phyloP scores from a whole-genome alignment of 1,284 basidiomycete species.

The Moesziomyces sp. region DNA sequence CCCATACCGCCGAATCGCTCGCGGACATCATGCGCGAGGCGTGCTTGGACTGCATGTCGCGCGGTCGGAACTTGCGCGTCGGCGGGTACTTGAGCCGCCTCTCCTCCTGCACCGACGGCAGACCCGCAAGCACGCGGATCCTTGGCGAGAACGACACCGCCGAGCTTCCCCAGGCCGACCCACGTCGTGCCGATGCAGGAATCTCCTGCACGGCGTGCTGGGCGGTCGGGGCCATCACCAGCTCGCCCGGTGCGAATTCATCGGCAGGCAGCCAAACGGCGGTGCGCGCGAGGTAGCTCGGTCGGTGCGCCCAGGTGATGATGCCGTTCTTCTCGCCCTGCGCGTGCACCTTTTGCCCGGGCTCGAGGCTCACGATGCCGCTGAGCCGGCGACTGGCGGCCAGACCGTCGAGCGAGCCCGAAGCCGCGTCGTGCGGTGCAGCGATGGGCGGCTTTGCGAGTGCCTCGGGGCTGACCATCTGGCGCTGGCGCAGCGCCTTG shows the following conservation, averaged over 20 bases:
- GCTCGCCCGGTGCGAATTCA: slow-evolving; percentile 28
- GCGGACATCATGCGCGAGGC: slow-evolving; percentile 12
- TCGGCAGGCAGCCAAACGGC: slow-evolving; percentile 23
- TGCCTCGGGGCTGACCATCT: slow-evolving; percentile 52
- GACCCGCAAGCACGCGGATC: slow-evolving; percentile 36
- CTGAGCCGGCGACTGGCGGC: slow-evolving; percentile 9
- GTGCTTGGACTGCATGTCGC: slow-evolving; percentile 28
- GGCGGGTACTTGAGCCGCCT: slow-evolving; percentile 10
- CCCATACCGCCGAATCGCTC: slow-evolving; percentile 26
- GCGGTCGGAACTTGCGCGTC: slow-evolving; percentile 22
- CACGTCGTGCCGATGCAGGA: neutral
- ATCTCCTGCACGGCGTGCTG: slow-evolving; percentile 4
- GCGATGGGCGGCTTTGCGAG: slow-evolving; percentile 50
- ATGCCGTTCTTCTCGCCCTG: slow-evolving; percentile 38
- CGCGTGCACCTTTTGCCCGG: slow-evolving; percentile 5
- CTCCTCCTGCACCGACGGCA: slow-evolving; percentile 39
- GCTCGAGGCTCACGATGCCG: slow-evolving; percentile 5
- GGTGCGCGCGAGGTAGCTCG: slow-evolving; percentile 19
- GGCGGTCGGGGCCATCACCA: slow-evolving; percentile 11
- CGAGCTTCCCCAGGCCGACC: neutral
- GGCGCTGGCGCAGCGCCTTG: slow-evolving; percentile 33
- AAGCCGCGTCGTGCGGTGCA: slow-evolving; percentile 3
- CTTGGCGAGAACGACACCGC: slow-evolving; percentile 34
- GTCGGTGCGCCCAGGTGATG: slow-evolving; percentile 31
- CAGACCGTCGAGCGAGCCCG: neutral